Base-by-base conservation (phyloP, 2,329 filamentous ascomycete genomes). In the Simplicillium sp. region DNA sequence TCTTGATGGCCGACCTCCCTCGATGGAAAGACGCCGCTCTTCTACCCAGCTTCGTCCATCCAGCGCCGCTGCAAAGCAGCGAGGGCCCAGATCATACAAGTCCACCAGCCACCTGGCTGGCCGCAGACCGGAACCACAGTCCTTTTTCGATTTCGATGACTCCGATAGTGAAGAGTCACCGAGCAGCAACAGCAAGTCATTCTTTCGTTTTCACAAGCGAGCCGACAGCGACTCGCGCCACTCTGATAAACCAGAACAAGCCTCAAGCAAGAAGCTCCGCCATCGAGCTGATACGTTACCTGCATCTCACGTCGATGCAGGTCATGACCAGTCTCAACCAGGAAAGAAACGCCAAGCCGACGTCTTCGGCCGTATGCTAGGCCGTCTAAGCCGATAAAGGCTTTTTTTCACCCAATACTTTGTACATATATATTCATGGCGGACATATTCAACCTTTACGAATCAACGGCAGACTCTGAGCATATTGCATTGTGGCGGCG, bases 61-160 rank as follows among this genome's bases (percentile, higher is more conserved):
- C 31, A 16, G 45, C 39, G 17, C 18, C 11, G 36, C 34, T 9
- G 3, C 13, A 12, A 9, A 33, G 4, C 17, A n/a, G 7, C 47
- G 48, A 39, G 28, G 36, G n/a, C 48, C 54, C 18, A 46, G 49
- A 11, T 45, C 49, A 34, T 54, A 50, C 47, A 56, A 55, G 43
- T 60, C 59, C 13, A 48, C 48, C 36, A 50, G 48, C 9, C 50
- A 45, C 17, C 51, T 53, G 32, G 48, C 50, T 25, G 20, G 20
- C 20, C 20, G 20, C 20, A 25, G 20, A 25, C 20, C 20, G 20
- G 53, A 62, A 33, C 50, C 50, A 11, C 47, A 49, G n/a, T 73
- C 70, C 2, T 64, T 73, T 17, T 74, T 74, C 45, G 70, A 73
- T 15, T 15, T n/a, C 34, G 49, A 60, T 12, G 68, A 73, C 49